A percentile compares a stretch with the other conserved stretches of the same genome.
Conservation (phyloP, 768 basidiomycete genomes). For the Roridomyces roridus region DNA sequence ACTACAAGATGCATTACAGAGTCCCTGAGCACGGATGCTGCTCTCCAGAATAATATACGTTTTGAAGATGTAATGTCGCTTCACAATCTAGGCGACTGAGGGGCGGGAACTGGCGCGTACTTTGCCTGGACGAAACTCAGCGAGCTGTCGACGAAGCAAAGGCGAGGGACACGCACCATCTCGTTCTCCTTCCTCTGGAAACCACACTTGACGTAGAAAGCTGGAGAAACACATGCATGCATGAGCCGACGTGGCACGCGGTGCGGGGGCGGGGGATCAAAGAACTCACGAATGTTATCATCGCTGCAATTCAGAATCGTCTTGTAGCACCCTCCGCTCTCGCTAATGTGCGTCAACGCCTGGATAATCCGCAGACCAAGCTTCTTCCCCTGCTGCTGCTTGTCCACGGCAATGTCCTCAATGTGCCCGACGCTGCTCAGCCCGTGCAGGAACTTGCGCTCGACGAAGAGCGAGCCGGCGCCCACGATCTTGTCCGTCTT, state of each 20-base stretch:
- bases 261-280: conserved; percentile 6
- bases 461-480: conserved; percentile 84
- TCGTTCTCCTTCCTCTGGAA: conserved; percentile 90
- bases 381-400: conserved; percentile 88
- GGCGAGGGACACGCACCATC: conserved; percentile 65
- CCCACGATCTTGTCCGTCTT: conserved; percentile 81
- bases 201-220: conserved; percentile 98
- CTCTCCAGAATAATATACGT: conserved; percentile 3
- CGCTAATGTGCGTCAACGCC: conserved; percentile 84
- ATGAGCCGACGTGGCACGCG: too few species aligned
- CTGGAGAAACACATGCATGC: conserved; percentile 44
- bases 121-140: conserved; percentile 50
- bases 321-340: conserved; percentile 88
- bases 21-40: conserved; percentile 5
- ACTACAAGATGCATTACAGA: conserved; percentile 14
- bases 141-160: conserved; percentile 1
- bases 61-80: neutral
- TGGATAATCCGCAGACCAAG: conserved; percentile 88
- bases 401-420: conserved; percentile 96
- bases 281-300: conserved; percentile 83
- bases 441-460: conserved; percentile 91
- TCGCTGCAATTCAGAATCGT: conserved; percentile 96
- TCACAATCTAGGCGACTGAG: conserved; percentile 17
- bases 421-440: conserved; percentile 93
- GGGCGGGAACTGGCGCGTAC: conserved; percentile 54